Base-by-base conservation (phyloP, 805 yeast genomes). In the Candida lessepsii region DNA sequence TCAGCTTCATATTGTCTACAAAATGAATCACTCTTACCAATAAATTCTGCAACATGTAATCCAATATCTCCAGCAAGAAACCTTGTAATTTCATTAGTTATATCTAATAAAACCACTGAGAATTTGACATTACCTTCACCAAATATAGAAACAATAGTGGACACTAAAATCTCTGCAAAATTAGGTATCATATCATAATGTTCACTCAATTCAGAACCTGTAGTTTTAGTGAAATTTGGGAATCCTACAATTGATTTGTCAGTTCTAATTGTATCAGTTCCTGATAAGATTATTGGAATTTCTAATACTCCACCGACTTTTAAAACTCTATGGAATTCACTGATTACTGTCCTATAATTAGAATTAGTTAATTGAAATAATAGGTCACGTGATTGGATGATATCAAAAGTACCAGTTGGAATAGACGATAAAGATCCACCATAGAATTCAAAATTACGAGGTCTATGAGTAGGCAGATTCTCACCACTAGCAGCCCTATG, bases 311-410 rank as follows among this genome's bases (percentile, higher is more conserved):
- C 75, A 1, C 64, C 72, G 5, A 39, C 45, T 40, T 58, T 60
- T 37, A 70, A 52, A 16, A 69, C 56, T 21, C 75, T 50, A 41
- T 61, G 42, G 38, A 67, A 66, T 40, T 70, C 69, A 5, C 44
- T 29, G 2, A 68, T 39, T 6, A 64, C 42, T 1, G 52, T 47
- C 23, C 42, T 53, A 39, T 50, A 53, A 39, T 65, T 67, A 2
- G 41, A 21, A 9, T 50, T 47, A 9, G 60, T 56, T 15, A 67
- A 35, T 41, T 68, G 71, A 9, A 61, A 48, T n/a, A 50, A 37
- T 20, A 67, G 47, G 42, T 70, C 75, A 25, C 71, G 51, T 20
- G 61, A 52, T 29, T 66, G 71, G 23, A 70, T 56, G 18, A 61
- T 47, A 35, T 67, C 64, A 48, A 69, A 67, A 5, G 63, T 54